Percentiles rank a stretch among this genome's conserved stretches.
Conservation (phyloP, 148 eudicot genomes). For the Chenopodium berlandieri region DNA sequence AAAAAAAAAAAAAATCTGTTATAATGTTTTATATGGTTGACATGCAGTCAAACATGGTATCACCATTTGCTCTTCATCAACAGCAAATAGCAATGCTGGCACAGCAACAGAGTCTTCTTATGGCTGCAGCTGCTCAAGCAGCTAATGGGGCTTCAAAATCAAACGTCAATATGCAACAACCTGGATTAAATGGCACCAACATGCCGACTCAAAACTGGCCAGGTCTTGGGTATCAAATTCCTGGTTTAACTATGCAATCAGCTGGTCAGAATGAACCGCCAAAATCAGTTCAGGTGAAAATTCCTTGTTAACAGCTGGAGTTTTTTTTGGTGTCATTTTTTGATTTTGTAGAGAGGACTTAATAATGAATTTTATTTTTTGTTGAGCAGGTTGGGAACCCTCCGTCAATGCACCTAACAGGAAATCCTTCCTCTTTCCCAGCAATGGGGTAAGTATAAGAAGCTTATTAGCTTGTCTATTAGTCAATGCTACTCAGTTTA, state of each 20-base stretch:
- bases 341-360: background rate
- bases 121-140: conserved; percentile 89
- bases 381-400: conserved; percentile 54
- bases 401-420: conserved; percentile 48
- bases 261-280: conserved; percentile 60
- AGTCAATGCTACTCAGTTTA: background rate
- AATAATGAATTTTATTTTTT: conserved; percentile 4
- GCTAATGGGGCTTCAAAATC: conserved; percentile 53
- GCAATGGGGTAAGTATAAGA: conserved; percentile 38
- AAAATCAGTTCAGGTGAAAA: conserved; percentile 67
- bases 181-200: conserved; percentile 52
- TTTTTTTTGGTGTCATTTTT: background rate
- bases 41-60: conserved; percentile 79
- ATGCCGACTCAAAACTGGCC: conserved; percentile 68
- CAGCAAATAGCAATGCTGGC: conserved; percentile 91
- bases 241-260: conserved; percentile 59
- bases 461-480: background rate
- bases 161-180: conserved; percentile 44
- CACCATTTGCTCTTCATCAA: conserved; percentile 83
- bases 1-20: background rate
- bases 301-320: background rate
- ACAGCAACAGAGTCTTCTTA: conserved; percentile 84
- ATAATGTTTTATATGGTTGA: conserved; percentile 7
- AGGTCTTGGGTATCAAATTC: conserved; percentile 71
- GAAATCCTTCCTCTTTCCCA: conserved; percentile 51